A percentile compares a stretch with the other conserved stretches of the same genome.
Conservation (phyloP, 106 monocot genomes). For the Allium sativum region DNA sequence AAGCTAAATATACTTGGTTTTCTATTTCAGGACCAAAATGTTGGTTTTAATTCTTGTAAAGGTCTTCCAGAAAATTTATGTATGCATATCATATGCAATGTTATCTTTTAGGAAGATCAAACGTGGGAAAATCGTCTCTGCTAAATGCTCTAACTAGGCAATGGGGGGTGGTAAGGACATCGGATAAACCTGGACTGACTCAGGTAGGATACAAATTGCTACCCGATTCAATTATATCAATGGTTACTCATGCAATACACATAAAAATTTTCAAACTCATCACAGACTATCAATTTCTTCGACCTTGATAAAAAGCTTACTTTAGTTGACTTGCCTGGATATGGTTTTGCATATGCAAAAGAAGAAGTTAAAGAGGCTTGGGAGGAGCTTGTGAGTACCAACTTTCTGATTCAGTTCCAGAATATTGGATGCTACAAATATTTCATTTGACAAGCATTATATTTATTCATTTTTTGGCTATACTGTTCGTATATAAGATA, state of each 20-base stretch:
- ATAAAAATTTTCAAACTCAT: slow-evolving; percentile 10
- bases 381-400: slow-evolving; percentile 94
- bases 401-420: background rate
- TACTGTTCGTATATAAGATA: background rate
- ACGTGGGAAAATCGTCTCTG: slow-evolving; percentile 95
- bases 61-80: no score
- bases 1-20: no score
- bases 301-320: slow-evolving; percentile 81
- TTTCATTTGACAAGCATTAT: background rate
- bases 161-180: slow-evolving; percentile 91
- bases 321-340: slow-evolving; percentile 96
- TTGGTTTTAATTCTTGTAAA: no score
- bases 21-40: no score
- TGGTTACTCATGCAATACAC: slow-evolving; percentile 1
- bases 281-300: slow-evolving; percentile 94
- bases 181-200: slow-evolving; percentile 95
- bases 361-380: slow-evolving; percentile 93
- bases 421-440: no score
- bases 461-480: background rate
- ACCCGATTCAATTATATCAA: background rate
- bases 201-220: slow-evolving; percentile 41
- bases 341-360: slow-evolving; percentile 99
- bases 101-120: slow-evolving; percentile 65
- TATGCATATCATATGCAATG: background rate
- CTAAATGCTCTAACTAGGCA: slow-evolving; percentile 96